A percentile compares a stretch with the other conserved stretches of the same genome.
These are phyloP conservation scores for Picochlorum sp. DNA, from an alignment of 139 green algal genomes.

Conservation along the genomic window DNA sequence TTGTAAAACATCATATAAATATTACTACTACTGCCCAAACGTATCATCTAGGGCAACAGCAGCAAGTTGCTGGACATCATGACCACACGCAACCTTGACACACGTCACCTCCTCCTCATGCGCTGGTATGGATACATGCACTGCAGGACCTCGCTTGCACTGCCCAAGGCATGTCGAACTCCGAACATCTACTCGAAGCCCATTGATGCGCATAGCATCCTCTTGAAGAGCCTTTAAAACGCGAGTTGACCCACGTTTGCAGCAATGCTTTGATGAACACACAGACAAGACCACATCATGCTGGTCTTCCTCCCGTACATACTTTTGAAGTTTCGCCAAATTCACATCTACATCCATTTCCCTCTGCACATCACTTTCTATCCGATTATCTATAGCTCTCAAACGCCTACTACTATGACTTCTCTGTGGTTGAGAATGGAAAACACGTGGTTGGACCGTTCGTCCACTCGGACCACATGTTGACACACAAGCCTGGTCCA, in stretches of 20 bases:
- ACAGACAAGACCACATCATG: background rate
- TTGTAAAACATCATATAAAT: background rate
- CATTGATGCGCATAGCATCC: background rate
- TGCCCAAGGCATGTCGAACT: slow-evolving; percentile 4
- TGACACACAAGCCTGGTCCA: too few relatives aligned
- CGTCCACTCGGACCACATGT: too few relatives aligned
- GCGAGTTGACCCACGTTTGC: background rate
- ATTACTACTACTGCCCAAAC: background rate
- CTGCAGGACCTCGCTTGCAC: slow-evolving; percentile 2
- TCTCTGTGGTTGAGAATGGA: too few relatives aligned
- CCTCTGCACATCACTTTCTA: too few relatives aligned
- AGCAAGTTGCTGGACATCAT: background rate
- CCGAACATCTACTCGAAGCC: background rate
- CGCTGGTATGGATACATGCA: background rate
- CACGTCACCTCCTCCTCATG: background rate
- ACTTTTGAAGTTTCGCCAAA: too few relatives aligned
- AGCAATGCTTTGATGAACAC: background rate
- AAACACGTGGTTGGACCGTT: too few relatives aligned
- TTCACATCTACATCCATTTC: too few relatives aligned
- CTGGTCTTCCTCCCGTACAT: too few relatives aligned
- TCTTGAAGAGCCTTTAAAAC: background rate
- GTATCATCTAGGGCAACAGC: background rate
- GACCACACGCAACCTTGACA: background rate
- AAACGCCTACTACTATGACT: too few relatives aligned
- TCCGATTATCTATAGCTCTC: too few relatives aligned